Base-by-base conservation (phyloP, 2,329 filamentous ascomycete genomes). In the Diaporthe batatas region DNA sequence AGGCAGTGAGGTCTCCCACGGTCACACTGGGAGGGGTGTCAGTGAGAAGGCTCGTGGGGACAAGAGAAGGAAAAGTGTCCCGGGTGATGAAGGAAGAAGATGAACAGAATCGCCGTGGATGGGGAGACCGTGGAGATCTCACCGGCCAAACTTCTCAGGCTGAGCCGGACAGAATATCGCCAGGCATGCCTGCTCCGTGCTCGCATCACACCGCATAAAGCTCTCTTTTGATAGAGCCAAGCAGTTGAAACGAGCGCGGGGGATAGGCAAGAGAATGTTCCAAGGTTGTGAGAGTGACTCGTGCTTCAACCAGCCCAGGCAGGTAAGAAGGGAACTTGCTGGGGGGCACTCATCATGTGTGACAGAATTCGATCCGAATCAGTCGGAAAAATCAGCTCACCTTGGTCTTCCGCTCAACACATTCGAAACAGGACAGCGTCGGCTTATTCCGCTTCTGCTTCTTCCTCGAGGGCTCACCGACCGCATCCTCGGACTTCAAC, bases 361-460 rank as follows among this genome's bases (percentile, higher is more conserved):
- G 25, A 36, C n/a, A 25, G 23, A 55, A 21, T 12, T 18, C 11
- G 14, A 8, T 11, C 25, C 3, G 10, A 12, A 39, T 3, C n/a
- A 59, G 29, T 7, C 18, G 42, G 16, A 51, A 23, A 32, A 42
- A 23, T 55, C 68, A 62, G 82, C 87, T 76, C 80, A 92, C 92
- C 87, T 94, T 95, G 32, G 93, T 95, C 83, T 95, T 95, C 76
- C 93, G 87, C 82, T 94, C 92, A 29, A 95, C 93, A 79, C 93
- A 96, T 80, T 94, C 92, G 75, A 91, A 89, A 78, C 93, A 95
- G 64, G 92, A 94, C 75, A 95, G 80, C 1, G 93, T 95, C 4
- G 93, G 93, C 81, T 96, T 96, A 83, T 96, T 96, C 62, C 93
- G 90, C 84, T 93, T 95, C 83, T 95, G 93, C 83, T 93, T 94